These are phyloP conservation scores for Talaromyces atroroseus DNA, from an alignment of 2,329 filamentous ascomycete genomes.

Conservation along the genomic window DNA sequence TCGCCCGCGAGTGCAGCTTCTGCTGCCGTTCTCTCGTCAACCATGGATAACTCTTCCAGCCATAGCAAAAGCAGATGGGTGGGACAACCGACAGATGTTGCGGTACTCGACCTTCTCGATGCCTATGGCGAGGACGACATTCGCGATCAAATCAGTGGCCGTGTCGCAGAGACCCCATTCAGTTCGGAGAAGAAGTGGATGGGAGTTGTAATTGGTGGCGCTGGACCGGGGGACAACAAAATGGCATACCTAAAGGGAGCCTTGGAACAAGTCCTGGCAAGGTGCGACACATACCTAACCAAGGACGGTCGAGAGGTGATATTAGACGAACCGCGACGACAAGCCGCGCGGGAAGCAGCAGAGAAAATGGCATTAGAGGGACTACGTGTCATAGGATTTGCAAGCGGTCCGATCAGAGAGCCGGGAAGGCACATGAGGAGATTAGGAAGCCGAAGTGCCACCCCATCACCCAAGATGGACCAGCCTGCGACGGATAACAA, in stretches of 20 bases:
- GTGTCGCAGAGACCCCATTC: constrained; percentile 83
- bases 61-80: constrained; percentile 82
- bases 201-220: constrained; percentile 75
- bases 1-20: constrained; percentile 65
- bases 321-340: constrained; percentile 67
- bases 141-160: constrained; percentile 74
- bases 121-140: constrained; percentile 87
- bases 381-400: constrained; percentile 85
- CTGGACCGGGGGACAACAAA: constrained; percentile 56
- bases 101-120: constrained; percentile 91
- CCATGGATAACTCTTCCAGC: constrained; percentile 57
- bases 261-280: constrained; percentile 75
- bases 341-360: constrained; percentile 72
- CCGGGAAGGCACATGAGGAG: constrained; percentile 38
- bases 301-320: constrained; percentile 80
- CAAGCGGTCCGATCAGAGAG: constrained; percentile 66
- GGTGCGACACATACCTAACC: constrained; percentile 87
- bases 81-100: constrained; percentile 93
- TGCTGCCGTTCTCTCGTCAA: constrained; percentile 79
- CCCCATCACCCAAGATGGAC: constrained; percentile 28
- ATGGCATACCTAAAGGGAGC: constrained; percentile 95
- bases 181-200: constrained; percentile 99
- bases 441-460: constrained; percentile 51
- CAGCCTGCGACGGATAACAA: constrained; percentile 26
- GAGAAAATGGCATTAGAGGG: constrained; percentile 85